Evolutionary conservation across 2,329 filamentous ascomycete species (phyloP).

Genomic region (Cercospora sp.): DNA sequence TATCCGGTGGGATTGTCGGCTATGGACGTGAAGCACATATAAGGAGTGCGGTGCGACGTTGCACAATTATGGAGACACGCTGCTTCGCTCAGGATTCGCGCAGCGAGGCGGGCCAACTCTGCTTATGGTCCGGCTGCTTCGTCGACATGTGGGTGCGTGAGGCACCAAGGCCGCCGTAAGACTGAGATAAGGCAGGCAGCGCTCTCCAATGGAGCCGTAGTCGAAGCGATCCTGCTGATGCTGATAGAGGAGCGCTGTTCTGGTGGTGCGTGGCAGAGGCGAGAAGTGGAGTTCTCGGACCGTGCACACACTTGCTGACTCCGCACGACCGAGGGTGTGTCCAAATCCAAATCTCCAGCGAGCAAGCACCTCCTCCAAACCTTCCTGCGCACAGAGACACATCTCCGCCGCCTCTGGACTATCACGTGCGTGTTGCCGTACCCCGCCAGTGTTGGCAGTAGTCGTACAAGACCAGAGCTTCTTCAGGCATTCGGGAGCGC

Average conservation of each 20-base stretch:
- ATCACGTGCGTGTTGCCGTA: slow-evolving; percentile 2
- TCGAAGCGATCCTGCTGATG: not conserved
- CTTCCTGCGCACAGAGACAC: no score
- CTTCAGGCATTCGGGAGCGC: not conserved
- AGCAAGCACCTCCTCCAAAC: not conserved
- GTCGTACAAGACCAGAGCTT: not conserved
- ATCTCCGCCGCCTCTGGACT: not conserved
- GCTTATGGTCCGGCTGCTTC: not conserved
- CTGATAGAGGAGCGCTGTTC: not conserved
- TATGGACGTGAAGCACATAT: slow-evolving; percentile 13
- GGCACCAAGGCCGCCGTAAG: not conserved
- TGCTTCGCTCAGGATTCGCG: not conserved
- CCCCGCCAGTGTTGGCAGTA: not conserved
- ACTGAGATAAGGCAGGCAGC: not conserved
- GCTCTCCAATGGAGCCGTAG: not conserved
- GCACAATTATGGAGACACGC: slow-evolving; percentile 6
- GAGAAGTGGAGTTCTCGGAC: slow-evolving; percentile 10
- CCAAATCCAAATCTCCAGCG: not conserved
- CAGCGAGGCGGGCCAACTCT: not conserved
- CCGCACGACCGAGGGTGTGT: not conserved
- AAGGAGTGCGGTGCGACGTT: slow-evolving; percentile 7
- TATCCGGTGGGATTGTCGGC: slow-evolving; percentile 12
- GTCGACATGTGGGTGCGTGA: not conserved
- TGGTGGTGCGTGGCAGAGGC: not conserved
- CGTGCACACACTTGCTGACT: slow-evolving; percentile 10